phyloP scores from a whole-genome alignment of 768 basidiomycete genomes.

The Chalciporus pseudorubinellus region DNA sequence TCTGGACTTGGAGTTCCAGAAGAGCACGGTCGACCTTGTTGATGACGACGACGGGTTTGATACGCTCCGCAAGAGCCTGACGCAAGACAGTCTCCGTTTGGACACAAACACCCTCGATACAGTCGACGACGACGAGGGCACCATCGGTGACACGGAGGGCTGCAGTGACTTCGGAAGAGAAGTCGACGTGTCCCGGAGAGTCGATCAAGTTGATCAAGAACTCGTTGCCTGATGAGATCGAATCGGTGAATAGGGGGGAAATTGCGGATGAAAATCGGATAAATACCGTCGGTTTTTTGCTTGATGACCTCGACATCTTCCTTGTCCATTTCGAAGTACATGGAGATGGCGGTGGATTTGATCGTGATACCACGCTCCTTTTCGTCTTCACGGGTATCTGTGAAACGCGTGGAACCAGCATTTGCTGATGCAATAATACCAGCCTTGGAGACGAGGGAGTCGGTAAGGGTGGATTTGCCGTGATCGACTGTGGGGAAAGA shows the following conservation, averaged over 20 bases:
- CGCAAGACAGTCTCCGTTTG: slow-evolving; percentile 99
- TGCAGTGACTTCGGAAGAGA: slow-evolving; percentile 99
- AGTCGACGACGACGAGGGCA: slow-evolving; percentile 99
- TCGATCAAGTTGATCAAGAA: slow-evolving; percentile 99
- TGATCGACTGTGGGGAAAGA: slow-evolving; percentile 77
- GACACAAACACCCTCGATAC: slow-evolving; percentile 98
- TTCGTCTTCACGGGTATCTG: slow-evolving; percentile 96
- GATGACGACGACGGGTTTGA: slow-evolving; percentile 99
- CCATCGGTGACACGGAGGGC: slow-evolving; percentile 99
- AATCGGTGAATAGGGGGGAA: background rate
- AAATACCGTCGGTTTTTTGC: slow-evolving; percentile 89
- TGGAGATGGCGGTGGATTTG: slow-evolving; percentile 99
- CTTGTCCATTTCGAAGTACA: slow-evolving; percentile 97
- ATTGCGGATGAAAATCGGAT: slow-evolving; percentile 5
- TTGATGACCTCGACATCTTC: slow-evolving; percentile 82
- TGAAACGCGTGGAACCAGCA: slow-evolving; percentile 96
- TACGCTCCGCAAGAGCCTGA: slow-evolving; percentile 95
- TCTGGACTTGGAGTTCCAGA: slow-evolving; percentile 94
- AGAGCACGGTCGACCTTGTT: slow-evolving; percentile 99
- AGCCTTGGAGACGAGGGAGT: slow-evolving; percentile 98
- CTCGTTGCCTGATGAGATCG: slow-evolving; percentile 61
- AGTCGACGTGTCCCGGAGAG: slow-evolving; percentile 99
- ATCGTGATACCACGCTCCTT: slow-evolving; percentile 99
- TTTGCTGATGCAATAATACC: slow-evolving; percentile 96
- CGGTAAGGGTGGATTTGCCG: slow-evolving; percentile 99